Conservation (phyloP, 352 stramenopile species). For the Pythium aphanidermatum region DNA sequence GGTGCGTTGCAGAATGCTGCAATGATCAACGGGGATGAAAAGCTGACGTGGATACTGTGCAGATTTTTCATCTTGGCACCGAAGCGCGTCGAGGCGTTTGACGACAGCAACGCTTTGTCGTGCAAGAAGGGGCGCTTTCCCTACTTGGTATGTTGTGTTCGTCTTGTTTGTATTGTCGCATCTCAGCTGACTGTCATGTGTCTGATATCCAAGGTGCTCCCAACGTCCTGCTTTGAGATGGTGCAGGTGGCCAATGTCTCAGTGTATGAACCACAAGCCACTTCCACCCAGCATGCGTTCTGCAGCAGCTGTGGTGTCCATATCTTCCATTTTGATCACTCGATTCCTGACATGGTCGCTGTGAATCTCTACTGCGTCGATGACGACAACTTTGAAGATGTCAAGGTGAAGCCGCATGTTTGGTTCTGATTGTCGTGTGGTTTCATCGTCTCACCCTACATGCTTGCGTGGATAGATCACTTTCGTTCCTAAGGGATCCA, state of each 20-base stretch:
- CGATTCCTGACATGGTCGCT: constrained; percentile 54
- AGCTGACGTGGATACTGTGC: constrained; percentile 1
- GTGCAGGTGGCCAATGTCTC: constrained; percentile 56
- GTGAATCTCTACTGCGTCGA: constrained; percentile 82
- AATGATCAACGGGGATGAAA: constrained; percentile 1
- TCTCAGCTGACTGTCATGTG: constrained; percentile 1
- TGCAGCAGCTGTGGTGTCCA: constrained; percentile 79
- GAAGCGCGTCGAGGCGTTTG: constrained; percentile 71
- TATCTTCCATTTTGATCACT: constrained; percentile 82
- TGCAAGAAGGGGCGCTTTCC: constrained; percentile 81
- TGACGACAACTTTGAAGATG: constrained; percentile 73
- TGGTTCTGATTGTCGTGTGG: too few relatives aligned
- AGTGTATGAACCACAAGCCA: constrained; percentile 65
- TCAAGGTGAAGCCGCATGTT: constrained; percentile 42
- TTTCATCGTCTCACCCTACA: constrained; percentile 1
- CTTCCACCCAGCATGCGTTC: constrained; percentile 70
- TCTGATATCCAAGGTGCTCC: constrained; percentile 36
- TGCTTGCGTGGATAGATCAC: constrained; percentile 36
- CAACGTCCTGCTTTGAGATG: constrained; percentile 78
- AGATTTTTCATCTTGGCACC: constrained; percentile 73
- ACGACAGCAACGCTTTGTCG: constrained; percentile 76
- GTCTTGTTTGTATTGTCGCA: not conserved
- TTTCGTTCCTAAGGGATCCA: constrained; percentile 72
- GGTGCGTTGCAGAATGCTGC: constrained; percentile 16
- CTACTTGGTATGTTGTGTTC: constrained; percentile 41